A percentile compares a stretch with the other conserved stretches of the same genome.
Conservation (phyloP, 495 filamentous ascomycete species). For the Penicillium pancosmium region DNA sequence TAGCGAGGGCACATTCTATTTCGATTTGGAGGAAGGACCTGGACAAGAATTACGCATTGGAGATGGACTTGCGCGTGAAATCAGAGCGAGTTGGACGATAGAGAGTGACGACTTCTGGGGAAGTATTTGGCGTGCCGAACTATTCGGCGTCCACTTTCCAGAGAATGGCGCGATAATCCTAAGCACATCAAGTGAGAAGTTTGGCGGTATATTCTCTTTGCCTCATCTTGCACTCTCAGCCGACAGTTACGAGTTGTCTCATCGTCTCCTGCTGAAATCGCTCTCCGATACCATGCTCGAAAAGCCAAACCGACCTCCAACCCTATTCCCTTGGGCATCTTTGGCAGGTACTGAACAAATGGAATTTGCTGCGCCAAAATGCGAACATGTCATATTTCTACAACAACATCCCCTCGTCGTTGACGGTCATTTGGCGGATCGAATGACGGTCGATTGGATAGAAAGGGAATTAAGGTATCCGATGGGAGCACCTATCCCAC, state of each 20-base stretch:
- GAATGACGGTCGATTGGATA: constrained; percentile 60
- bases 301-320: constrained; percentile 55
- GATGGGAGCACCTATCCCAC: constrained; percentile 72
- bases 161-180: constrained; percentile 73
- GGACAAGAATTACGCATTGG: constrained; percentile 37
- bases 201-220: constrained; percentile 81
- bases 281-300: constrained; percentile 64
- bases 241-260: constrained; percentile 66
- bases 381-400: constrained; percentile 85
- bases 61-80: constrained; percentile 54
- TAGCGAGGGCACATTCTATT: constrained; percentile 45
- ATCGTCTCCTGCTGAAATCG: constrained; percentile 69
- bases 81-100: constrained; percentile 66
- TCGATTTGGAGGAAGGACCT: constrained; percentile 47
- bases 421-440: constrained; percentile 35
- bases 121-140: constrained; percentile 70
- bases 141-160: constrained; percentile 84
- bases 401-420: constrained; percentile 70
- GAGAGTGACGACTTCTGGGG: constrained; percentile 68
- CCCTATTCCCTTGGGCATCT: constrained; percentile 66
- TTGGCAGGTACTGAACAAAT: constrained; percentile 57
- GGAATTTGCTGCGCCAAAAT: constrained; percentile 67
- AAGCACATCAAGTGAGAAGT: constrained; percentile 90
- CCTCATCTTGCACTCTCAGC: constrained; percentile 76
- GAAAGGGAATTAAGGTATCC: constrained; percentile 87